Evolutionary conservation across 495 filamentous ascomycete species (phyloP), one percentile per base, ranked within the genome.

Genomic region (Filosporella fistucella): DNA sequence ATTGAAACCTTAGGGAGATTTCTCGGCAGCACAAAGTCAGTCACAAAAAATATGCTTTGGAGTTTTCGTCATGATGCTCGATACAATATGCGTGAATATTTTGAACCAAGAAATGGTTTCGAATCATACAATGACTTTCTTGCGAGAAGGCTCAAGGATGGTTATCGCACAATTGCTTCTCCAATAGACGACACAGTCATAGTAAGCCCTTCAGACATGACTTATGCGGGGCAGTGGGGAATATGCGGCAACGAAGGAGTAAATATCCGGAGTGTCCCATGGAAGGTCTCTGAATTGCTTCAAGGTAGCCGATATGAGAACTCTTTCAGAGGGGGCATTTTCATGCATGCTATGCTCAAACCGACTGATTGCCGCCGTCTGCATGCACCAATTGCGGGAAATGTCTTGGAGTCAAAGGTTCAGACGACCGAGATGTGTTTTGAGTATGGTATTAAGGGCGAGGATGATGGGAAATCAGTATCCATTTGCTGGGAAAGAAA

Each of bases 41-140:
- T 33, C 12, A 44, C 41, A 2, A n/a, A 10, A 10, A 13, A 8
- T 6, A 30, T 14, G 6, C 26, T 44, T 2, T 8, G 18, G 25
- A 6, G 13, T 44, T 44, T 32, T 17, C 26, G 16, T 24, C 25
- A n/a, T 11, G 17, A 6, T 20, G 13, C 41, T 9, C 30, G 11
- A 24, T 44, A 44, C 25, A 44, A 44, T 17, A 33, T 44, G 41
- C 25, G 2, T 35, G 41, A 33, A 11, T 44, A 44, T 24, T 16
- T 44, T 11, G 26, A 18, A 17, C 41, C 41, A 4, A 24, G 25
- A 10, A 24, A 11, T 5, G 41, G 26, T 11, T 33, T 24, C 6
- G 33, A 44, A 16, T 23, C 41, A 20, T 44, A 30, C 26, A 33
- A 47, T 17, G 44, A 36, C 11, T 21, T 47, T 6, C 37, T 37